Evolutionary conservation across 176 grass and related monocot species (phyloP).

Genomic region (Raddia distichophylla): DNA sequence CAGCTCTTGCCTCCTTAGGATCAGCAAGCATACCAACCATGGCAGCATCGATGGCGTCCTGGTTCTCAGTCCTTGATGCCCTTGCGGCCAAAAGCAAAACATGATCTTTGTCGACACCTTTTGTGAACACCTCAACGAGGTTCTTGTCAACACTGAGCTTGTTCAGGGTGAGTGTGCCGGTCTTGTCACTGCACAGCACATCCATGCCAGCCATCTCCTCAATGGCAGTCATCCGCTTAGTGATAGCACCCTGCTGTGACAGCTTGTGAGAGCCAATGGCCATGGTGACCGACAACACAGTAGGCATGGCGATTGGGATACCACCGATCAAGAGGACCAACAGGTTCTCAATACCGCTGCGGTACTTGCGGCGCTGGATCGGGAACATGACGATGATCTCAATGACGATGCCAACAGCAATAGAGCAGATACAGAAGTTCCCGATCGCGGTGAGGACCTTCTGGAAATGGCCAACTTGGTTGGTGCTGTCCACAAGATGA

Average conservation of each 20-base stretch:
- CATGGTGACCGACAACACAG: slow-evolving; percentile 92
- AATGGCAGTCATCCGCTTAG: slow-evolving; percentile 98
- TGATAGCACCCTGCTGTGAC: slow-evolving; percentile 95
- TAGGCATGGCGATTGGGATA: slow-evolving; percentile 98
- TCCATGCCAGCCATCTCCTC: slow-evolving; percentile 99
- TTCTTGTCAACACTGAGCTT: slow-evolving; percentile 95
- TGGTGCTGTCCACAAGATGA: slow-evolving; percentile 98
- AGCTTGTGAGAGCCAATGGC: slow-evolving; percentile 97
- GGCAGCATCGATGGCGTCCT: slow-evolving; percentile 96
- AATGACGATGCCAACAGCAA: slow-evolving; percentile 75
- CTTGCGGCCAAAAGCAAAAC: slow-evolving; percentile 81
- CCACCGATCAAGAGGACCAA: slow-evolving; percentile 96
- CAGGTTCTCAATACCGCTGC: slow-evolving; percentile 84
- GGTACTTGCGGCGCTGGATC: slow-evolving; percentile 78
- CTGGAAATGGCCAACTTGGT: slow-evolving; percentile 98
- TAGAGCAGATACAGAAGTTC: slow-evolving; percentile 98
- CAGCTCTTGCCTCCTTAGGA: slow-evolving; percentile 96
- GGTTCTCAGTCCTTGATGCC: slow-evolving; percentile 88
- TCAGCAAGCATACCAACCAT: slow-evolving; percentile 99
- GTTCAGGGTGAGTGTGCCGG: slow-evolving; percentile 91
- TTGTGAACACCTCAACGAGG: slow-evolving; percentile 79
- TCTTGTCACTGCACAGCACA: slow-evolving; percentile 96
- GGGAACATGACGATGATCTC: slow-evolving; percentile 99
- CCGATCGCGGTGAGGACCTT: slow-evolving; percentile 92
- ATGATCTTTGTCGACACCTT: slow-evolving; percentile 86